A percentile compares a stretch with the other conserved stretches of the same genome.
phyloP scores from a whole-genome alignment of 352 stramenopile genomes.

The Phytophthora citricola region DNA sequence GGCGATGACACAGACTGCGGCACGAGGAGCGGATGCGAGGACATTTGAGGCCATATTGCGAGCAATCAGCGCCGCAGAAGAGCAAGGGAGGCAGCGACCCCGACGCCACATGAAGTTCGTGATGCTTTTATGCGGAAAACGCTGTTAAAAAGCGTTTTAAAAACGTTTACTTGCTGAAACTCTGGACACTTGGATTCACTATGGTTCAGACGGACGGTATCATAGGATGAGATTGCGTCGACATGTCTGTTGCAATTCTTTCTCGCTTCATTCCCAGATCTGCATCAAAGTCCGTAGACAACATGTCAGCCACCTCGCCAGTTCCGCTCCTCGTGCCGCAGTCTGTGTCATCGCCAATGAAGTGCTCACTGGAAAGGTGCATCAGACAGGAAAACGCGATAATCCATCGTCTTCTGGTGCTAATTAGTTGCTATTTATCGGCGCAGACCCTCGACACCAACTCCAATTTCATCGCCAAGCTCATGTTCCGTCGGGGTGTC shows the following conservation, averaged over 20 bases:
- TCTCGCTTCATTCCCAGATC: not conserved
- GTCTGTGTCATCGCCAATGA: slow-evolving; percentile 87
- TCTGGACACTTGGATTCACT: not conserved
- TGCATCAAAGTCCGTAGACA: not conserved
- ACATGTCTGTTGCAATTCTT: not conserved
- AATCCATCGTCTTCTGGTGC: slow-evolving; percentile 10
- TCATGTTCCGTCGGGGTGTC: slow-evolving; percentile 82
- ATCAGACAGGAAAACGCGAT: slow-evolving; percentile 29
- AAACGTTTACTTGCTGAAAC: not conserved
- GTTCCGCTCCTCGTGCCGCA: slow-evolving; percentile 51
- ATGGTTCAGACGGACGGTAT: not conserved
- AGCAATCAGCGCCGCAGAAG: not conserved
- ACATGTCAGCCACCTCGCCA: slow-evolving; percentile 1
- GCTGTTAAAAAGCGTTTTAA: too few species aligned
- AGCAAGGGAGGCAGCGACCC: not conserved
- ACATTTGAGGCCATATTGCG: not conserved
- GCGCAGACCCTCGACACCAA: slow-evolving; percentile 86
- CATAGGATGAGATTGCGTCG: slow-evolving; percentile 5
- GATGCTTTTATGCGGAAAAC: not conserved
- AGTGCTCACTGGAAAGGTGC: slow-evolving; percentile 86
- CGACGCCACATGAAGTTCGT: not conserved
- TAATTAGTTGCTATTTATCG: not conserved
- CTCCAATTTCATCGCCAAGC: slow-evolving; percentile 80
- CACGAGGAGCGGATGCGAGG: slow-evolving; percentile 8
- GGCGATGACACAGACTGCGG: slow-evolving; percentile 79